Conservation (phyloP, 1,284 basidiomycete genomes). For the Retiboletus flavoniger region DNA sequence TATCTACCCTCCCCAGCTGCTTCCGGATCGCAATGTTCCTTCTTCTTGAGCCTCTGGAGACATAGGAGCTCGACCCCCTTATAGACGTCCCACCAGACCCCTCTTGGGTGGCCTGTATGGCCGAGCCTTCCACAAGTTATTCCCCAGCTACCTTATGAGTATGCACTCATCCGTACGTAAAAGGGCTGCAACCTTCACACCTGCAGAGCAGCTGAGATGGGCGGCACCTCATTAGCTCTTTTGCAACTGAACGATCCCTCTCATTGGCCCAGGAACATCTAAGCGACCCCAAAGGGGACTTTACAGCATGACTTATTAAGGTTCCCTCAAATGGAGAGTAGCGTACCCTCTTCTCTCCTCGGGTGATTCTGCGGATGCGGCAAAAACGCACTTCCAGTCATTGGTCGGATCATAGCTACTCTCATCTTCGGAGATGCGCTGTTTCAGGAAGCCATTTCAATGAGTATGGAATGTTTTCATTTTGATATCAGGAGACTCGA, state of each 20-base stretch:
- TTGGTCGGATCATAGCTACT: constrained; percentile 2
- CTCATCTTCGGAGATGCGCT: background rate
- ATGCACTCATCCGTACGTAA: constrained; percentile 18
- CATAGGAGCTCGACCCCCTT: background rate
- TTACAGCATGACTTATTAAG: background rate
- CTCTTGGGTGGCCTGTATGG: background rate
- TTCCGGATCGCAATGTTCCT: background rate
- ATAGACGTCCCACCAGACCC: background rate
- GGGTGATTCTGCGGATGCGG: background rate
- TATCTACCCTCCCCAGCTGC: background rate
- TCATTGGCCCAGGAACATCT: background rate
- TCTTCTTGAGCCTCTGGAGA: background rate
- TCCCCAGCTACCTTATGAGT: background rate
- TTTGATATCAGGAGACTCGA: background rate
- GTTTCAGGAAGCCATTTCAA: background rate
- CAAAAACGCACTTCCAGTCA: background rate
- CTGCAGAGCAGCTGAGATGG: background rate
- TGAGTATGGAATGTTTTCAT: background rate
- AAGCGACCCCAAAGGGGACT: too few species aligned
- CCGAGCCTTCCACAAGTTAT: background rate
- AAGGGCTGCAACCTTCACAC: background rate
- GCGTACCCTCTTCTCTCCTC: background rate
- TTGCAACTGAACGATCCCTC: background rate
- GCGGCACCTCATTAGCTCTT: background rate
- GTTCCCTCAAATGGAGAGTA: background rate